A percentile compares a stretch with the other conserved stretches of the same genome.
Evolutionary conservation across 139 green algal species (phyloP).

Genomic region (Auxenochlorella pyrenoidosa): DNA sequence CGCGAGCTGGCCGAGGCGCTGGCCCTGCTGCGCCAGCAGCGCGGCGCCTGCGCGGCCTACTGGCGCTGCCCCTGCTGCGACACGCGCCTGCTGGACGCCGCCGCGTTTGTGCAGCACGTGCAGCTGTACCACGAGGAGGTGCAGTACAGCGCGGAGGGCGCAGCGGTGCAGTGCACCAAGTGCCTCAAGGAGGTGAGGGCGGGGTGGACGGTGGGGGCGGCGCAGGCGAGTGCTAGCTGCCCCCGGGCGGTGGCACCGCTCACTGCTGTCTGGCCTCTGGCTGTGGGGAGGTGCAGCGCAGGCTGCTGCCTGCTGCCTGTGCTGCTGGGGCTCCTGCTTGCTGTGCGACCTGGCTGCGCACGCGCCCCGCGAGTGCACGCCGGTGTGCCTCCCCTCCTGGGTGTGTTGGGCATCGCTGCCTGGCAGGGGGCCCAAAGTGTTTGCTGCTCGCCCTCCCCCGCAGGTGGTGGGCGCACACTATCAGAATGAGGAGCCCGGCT

Average conservation of each 20-base stretch:
- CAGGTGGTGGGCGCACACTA: slow-evolving; percentile 45
- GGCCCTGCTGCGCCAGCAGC: slow-evolving; percentile 35
- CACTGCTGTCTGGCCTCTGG: no score
- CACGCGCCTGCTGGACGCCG: slow-evolving; percentile 16
- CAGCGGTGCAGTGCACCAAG: slow-evolving; percentile 36
- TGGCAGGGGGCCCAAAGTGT: not conserved
- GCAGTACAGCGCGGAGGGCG: slow-evolving; percentile 35
- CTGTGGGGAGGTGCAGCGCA: no score
- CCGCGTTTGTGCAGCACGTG: slow-evolving; percentile 40
- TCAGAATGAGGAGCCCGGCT: slow-evolving; percentile 37
- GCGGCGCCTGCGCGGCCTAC: slow-evolving; percentile 24
- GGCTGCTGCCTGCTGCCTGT: no score
- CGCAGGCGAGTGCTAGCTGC: not conserved
- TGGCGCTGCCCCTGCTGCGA: slow-evolving; percentile 52
- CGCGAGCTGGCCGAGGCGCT: slow-evolving; percentile 33
- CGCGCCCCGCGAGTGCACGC: no score
- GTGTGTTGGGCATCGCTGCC: not conserved
- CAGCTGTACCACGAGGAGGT: slow-evolving; percentile 45
- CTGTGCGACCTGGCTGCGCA: no score
- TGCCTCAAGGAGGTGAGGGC: slow-evolving; percentile 41
- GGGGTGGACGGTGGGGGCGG: not conserved
- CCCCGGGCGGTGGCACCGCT: no score
- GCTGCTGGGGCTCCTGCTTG: no score
- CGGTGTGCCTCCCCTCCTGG: no score
- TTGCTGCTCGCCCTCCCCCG: not conserved